Conservation (phyloP, 2,329 filamentous ascomycete genomes). For the Amesomyces nigricolor region DNA sequence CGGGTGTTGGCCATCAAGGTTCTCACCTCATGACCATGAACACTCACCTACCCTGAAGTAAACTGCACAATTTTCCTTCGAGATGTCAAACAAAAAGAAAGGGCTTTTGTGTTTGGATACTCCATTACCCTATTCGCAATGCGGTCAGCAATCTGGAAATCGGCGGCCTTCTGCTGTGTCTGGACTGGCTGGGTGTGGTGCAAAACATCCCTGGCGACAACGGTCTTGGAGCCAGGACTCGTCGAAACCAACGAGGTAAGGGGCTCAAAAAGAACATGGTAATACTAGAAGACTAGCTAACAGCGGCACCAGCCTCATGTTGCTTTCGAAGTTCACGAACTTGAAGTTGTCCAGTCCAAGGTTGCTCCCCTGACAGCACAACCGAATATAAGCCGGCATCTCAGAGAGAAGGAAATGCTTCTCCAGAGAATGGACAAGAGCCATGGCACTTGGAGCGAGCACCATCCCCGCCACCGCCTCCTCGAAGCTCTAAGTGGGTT, state of each 20-base stretch:
- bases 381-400: constrained; percentile 4
- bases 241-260: background rate
- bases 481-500: constrained; percentile 38
- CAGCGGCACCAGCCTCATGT: background rate
- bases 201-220: background rate
- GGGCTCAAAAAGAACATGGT: too few relatives aligned
- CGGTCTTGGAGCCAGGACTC: background rate
- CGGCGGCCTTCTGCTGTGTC: background rate
- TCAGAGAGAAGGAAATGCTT: constrained; percentile 21
- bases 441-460: constrained; percentile 31
- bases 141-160: background rate
- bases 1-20: constrained; percentile 5
- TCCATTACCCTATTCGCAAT: background rate
- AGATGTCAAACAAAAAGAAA: background rate
- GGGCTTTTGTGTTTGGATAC: background rate
- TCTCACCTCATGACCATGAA: background rate
- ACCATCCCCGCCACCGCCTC: constrained; percentile 37
- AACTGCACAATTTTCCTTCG: background rate
- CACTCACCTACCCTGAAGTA: background rate
- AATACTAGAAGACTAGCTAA: too few relatives aligned
- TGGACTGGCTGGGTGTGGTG: background rate
- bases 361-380: background rate
- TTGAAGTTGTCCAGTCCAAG: background rate
- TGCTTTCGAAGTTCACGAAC: constrained; percentile 4
- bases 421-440: constrained; percentile 28